Conservation (phyloP, 2,329 filamentous ascomycete genomes). For the Cytospora mali region DNA sequence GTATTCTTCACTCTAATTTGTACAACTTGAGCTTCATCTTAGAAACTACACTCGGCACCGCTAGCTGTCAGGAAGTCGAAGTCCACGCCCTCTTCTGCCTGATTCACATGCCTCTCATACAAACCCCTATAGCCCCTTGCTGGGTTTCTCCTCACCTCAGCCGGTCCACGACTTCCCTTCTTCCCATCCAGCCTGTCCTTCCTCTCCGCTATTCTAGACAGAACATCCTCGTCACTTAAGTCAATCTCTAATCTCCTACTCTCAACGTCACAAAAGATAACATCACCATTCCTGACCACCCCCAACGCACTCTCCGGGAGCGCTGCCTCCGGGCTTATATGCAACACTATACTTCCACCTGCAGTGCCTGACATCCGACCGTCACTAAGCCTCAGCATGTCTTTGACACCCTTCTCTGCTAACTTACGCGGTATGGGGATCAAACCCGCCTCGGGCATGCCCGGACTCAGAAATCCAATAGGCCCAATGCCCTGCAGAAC, state of each 20-base stretch:
- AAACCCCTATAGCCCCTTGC: conserved; percentile 61
- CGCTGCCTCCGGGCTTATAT: conserved; percentile 84
- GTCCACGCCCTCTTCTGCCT: conserved; percentile 61
- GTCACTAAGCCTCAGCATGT: conserved; percentile 84
- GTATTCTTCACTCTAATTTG: not conserved
- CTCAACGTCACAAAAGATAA: conserved; percentile 76
- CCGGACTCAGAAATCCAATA: conserved; percentile 72
- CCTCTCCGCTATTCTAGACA: conserved; percentile 61
- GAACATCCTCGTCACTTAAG: conserved; percentile 71
- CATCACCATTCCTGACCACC: conserved; percentile 73
- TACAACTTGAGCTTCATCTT: not conserved
- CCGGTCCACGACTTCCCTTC: conserved; percentile 32
- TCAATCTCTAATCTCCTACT: conserved; percentile 61
- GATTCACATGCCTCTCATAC: conserved; percentile 62
- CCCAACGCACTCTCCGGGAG: conserved; percentile 76
- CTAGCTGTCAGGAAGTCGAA: conserved; percentile 62
- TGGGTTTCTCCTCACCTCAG: conserved; percentile 31
- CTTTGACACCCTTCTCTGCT: conserved; percentile 72
- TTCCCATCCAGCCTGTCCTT: conserved; percentile 36
- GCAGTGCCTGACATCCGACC: conserved; percentile 84
- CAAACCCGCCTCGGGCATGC: conserved; percentile 83
- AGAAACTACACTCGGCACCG: conserved; percentile 33
- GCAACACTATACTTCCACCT: conserved; percentile 87
- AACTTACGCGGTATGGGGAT: conserved; percentile 73
- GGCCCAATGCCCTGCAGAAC: conserved; percentile 89